Conservation (phyloP, 225 moss, liverwort and hornwort species). For the Sphagnum tenellum region DNA sequence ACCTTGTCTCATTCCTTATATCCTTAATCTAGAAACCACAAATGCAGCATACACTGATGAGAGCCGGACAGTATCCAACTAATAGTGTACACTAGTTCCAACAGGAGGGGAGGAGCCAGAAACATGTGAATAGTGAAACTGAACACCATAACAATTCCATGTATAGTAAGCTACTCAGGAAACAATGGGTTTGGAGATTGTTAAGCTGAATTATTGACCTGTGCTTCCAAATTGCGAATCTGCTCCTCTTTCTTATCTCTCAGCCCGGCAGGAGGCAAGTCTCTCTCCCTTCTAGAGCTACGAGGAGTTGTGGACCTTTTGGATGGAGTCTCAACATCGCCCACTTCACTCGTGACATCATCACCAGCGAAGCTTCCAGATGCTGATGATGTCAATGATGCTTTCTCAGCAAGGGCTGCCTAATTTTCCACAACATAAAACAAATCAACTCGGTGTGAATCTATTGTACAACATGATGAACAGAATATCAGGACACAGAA, state of each 20-base stretch:
- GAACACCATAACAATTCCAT: neutral
- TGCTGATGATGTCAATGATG: slow-evolving; percentile 25
- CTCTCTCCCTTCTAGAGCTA: slow-evolving; percentile 59
- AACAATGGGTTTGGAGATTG: neutral
- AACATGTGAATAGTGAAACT: no score
- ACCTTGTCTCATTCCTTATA: slow-evolving; percentile 50
- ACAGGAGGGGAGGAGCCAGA: no score
- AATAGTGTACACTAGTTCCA: no score
- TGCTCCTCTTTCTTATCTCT: slow-evolving; percentile 68
- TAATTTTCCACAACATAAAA: slow-evolving; percentile 9
- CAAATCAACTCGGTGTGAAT: neutral
- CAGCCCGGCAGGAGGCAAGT: slow-evolving; percentile 48
- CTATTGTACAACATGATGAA: neutral
- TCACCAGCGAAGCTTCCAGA: slow-evolving; percentile 36
- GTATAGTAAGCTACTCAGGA: neutral
- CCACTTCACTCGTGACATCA: slow-evolving; percentile 40
- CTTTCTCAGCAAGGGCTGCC: slow-evolving; percentile 59
- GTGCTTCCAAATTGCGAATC: slow-evolving; percentile 67
- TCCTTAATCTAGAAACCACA: slow-evolving; percentile 55
- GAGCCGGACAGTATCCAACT: no score
- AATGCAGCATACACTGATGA: neutral
- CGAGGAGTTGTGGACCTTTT: slow-evolving; percentile 42
- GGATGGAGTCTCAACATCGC: slow-evolving; percentile 52
- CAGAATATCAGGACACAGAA: no score
- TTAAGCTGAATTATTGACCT: slow-evolving; percentile 19